Percentiles rank a stretch among this genome's conserved stretches.
Conservation (phyloP, 192 early-diverging fungal species). For the Entomortierella parvispora region DNA sequence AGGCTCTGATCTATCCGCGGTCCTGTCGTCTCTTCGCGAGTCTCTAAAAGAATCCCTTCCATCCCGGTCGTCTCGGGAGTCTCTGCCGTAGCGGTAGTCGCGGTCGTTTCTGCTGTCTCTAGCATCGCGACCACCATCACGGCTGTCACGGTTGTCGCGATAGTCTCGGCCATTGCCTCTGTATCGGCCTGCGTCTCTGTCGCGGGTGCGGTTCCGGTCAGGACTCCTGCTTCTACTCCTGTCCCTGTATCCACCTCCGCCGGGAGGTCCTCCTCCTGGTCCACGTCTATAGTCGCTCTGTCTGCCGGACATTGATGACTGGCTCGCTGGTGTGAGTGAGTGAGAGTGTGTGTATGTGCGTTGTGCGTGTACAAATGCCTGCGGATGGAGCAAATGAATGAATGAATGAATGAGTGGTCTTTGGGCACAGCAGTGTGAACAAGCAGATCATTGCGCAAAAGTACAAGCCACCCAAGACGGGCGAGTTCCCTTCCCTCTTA, state of each 20-base stretch:
- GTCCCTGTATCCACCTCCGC: constrained; percentile 53
- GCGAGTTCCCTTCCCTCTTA: no score
- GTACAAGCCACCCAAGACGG: no score
- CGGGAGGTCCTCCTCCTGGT: no score
- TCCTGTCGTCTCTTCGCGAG: constrained; percentile 8
- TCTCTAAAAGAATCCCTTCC: constrained; percentile 31
- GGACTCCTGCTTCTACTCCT: constrained; percentile 28
- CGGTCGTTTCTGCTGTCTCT: constrained; percentile 35
- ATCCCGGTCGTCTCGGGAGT: constrained; percentile 10
- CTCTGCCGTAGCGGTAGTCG: constrained; percentile 4
- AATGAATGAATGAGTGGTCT: not conserved
- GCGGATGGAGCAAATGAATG: not conserved
- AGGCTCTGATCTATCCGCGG: constrained; percentile 8
- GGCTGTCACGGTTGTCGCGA: constrained; percentile 45
- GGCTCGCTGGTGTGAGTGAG: no score
- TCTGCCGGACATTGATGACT: constrained; percentile 20
- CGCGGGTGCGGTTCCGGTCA: constrained; percentile 25
- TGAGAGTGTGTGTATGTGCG: constrained; percentile 5
- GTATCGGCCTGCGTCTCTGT: constrained; percentile 46
- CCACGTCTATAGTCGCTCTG: constrained; percentile 31
- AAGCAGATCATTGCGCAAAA: constrained; percentile 7
- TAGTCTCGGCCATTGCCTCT: constrained; percentile 33
- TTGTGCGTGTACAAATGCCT: not conserved
- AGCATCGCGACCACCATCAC: constrained; percentile 19
- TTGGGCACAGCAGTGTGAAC: no score